phyloP scores from a whole-genome alignment of 2,329 filamentous ascomycete genomes.

The Exophiala dermatitidis region DNA sequence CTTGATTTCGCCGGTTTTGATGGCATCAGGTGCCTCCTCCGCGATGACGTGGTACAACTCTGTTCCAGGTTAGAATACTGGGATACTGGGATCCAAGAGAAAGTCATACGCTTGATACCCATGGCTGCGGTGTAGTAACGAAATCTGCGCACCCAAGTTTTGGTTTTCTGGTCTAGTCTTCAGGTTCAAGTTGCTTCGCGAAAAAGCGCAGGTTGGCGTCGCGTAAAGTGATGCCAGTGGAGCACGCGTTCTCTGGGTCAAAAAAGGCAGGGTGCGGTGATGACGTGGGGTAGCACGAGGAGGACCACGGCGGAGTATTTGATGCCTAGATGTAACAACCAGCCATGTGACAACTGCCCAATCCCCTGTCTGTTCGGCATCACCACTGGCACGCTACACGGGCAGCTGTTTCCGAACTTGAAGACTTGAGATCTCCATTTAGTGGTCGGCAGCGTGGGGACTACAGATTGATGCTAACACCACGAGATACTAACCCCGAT shows the following conservation, averaged over 20 bases:
- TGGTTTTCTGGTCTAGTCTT: background rate
- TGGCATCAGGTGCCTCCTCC: slow-evolving; percentile 87
- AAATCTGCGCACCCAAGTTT: too few species aligned
- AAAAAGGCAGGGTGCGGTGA: background rate
- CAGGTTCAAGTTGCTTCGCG: background rate
- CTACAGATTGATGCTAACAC: too few species aligned
- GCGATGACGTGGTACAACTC: slow-evolving; percentile 74
- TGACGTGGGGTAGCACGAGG: background rate
- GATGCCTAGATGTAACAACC: background rate
- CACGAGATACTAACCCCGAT: too few species aligned
- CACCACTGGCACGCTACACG: too few species aligned
- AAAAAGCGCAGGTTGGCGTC: slow-evolving; percentile 4
- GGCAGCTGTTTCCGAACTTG: too few species aligned
- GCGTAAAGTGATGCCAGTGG: background rate
- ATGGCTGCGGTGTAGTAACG: slow-evolving; percentile 30
- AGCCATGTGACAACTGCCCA: background rate
- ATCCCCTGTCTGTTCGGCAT: too few species aligned
- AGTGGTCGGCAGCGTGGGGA: too few species aligned
- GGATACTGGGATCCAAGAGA: background rate
- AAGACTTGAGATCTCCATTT: too few species aligned
- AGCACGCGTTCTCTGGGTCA: background rate
- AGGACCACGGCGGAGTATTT: background rate
- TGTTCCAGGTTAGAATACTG: slow-evolving; percentile 26
- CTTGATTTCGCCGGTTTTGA: slow-evolving; percentile 98
- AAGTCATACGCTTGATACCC: slow-evolving; percentile 46